These are phyloP conservation scores for Fusarium nurragi DNA, from an alignment of 2,329 filamentous ascomycete genomes.

Conservation along the genomic window DNA sequence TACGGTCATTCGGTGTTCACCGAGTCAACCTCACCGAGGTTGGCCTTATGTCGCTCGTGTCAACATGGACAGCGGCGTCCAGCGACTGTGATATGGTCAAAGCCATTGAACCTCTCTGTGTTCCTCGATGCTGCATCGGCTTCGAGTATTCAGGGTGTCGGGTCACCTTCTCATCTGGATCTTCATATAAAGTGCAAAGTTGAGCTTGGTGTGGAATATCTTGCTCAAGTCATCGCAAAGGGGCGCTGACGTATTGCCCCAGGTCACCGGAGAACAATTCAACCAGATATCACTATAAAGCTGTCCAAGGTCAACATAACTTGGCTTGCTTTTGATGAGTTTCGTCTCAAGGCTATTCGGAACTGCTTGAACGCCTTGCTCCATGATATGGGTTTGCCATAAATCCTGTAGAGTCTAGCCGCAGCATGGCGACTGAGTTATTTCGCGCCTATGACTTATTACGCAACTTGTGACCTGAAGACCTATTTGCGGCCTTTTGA, in stretches of 20 bases:
- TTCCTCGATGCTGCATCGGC: neutral
- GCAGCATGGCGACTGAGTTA: neutral
- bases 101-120: neutral
- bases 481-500: constrained; percentile 16
- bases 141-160: neutral
- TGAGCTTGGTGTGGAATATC: neutral
- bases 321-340: neutral
- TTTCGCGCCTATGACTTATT: neutral
- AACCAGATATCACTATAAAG: neutral
- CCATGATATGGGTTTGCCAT: neutral
- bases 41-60: neutral
- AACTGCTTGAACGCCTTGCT: neutral
- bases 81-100: neutral
- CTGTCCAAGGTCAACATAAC: neutral
- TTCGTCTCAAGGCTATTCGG: neutral
- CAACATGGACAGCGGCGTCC: neutral
- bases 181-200: neutral
- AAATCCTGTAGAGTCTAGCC: neutral
- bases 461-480: neutral
- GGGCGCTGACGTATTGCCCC: neutral
- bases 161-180: neutral
- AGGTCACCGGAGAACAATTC: neutral
- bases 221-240: neutral
- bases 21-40: neutral
- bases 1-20: neutral